Evolutionary conservation across 2,329 filamentous ascomycete species (phyloP).

Genomic region (Epichloe scottii): DNA sequence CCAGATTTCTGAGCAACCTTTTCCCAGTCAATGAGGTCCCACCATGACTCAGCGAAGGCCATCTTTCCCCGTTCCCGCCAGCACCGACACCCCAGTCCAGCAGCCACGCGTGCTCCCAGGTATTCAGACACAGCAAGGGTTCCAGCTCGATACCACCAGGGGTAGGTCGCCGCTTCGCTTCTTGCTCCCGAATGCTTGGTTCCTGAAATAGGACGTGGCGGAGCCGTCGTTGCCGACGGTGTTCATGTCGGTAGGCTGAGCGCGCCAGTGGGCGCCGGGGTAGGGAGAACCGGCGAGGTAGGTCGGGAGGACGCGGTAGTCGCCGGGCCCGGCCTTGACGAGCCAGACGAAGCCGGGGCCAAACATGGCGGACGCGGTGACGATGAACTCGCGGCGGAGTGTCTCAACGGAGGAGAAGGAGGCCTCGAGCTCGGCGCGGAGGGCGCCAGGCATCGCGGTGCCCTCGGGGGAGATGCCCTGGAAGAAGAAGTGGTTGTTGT

Average conservation of each 20-base stretch:
- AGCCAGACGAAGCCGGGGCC: conserved; percentile 97
- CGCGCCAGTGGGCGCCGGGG: conserved; percentile 70
- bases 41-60: conserved; percentile 69
- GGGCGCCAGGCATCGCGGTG: conserved; percentile 39
- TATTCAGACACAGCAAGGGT: conserved; percentile 83
- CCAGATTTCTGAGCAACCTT: conserved; percentile 41
- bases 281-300: conserved; percentile 89
- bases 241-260: conserved; percentile 58
- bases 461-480: conserved; percentile 32
- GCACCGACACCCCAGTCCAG: conserved; percentile 57
- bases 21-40: conserved; percentile 78
- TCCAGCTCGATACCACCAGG: conserved; percentile 57
- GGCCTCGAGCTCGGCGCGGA: conserved; percentile 48
- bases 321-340: conserved; percentile 42
- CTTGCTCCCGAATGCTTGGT: conserved; percentile 20
- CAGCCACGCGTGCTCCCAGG: conserved; percentile 92
- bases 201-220: conserved; percentile 26
- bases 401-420: conserved; percentile 77
- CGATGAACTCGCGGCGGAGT: conserved; percentile 65
- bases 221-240: conserved; percentile 33
- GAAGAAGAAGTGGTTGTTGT: conserved; percentile 86
- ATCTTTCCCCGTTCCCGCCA: conserved; percentile 59
- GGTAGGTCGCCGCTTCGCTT: conserved; percentile 28
- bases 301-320: conserved; percentile 64
- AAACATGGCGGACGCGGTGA: conserved; percentile 83